phyloP scores from a whole-genome alignment of 2,329 filamentous ascomycete species.

The Didymosphaeria variabile region DNA sequence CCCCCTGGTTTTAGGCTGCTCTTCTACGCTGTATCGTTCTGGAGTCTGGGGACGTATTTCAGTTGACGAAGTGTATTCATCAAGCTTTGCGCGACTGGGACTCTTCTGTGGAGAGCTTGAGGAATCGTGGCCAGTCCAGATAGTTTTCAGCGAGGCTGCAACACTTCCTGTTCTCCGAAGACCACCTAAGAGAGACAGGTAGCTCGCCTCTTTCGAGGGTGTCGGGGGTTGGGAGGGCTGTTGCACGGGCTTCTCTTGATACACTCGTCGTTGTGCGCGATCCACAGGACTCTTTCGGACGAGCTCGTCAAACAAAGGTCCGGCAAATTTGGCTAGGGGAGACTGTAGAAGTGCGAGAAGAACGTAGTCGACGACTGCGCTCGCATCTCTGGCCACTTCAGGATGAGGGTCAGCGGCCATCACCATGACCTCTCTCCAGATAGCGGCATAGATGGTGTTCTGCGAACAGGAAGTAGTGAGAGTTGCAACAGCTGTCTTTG shows the following conservation, averaged over 20 bases:
- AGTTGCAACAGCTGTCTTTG: slow-evolving; percentile 18
- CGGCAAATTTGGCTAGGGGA: slow-evolving; percentile 74
- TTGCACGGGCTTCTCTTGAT: slow-evolving; percentile 48
- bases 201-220: slow-evolving; percentile 65
- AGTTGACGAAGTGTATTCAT: slow-evolving; percentile 73
- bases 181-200: slow-evolving; percentile 63
- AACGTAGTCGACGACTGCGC: slow-evolving; percentile 85
- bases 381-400: slow-evolving; percentile 86
- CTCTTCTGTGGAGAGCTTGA: slow-evolving; percentile 39
- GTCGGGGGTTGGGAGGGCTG: slow-evolving; percentile 59
- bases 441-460: slow-evolving; percentile 89
- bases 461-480: slow-evolving; percentile 62
- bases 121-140: slow-evolving; percentile 57
- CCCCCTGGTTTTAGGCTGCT: slow-evolving; percentile 79
- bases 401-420: slow-evolving; percentile 94
- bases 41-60: slow-evolving; percentile 72
- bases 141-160: slow-evolving; percentile 69
- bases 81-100: slow-evolving; percentile 57
- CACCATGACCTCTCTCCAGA: slow-evolving; percentile 93
- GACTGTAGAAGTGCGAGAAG: slow-evolving; percentile 82
- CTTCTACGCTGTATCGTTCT: slow-evolving; percentile 74
- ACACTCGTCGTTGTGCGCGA: slow-evolving; percentile 53
- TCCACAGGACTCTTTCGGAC: slow-evolving; percentile 52
- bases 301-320: slow-evolving; percentile 78
- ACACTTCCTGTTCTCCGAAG: slow-evolving; percentile 71